Conservation (phyloP, 371 early-diverging fungal species). For the Encephalitozoon intestinalis region DNA sequence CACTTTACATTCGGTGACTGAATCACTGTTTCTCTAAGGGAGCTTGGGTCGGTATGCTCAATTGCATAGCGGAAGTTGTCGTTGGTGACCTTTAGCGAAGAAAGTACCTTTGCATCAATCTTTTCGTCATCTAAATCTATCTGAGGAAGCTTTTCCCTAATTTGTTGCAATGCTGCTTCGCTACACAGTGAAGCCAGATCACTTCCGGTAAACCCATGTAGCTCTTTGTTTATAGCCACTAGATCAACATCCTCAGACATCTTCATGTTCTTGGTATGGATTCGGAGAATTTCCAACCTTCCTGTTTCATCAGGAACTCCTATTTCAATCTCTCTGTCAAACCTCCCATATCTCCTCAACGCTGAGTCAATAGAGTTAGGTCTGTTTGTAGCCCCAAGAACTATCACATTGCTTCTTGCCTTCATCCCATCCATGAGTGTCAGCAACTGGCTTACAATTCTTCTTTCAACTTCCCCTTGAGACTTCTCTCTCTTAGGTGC, state of each 20-base stretch:
- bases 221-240: conserved; percentile 89
- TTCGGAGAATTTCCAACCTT: conserved; percentile 90
- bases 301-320: conserved; percentile 97
- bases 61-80: conserved; percentile 92
- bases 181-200: conserved; percentile 97
- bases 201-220: conserved; percentile 95
- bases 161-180: conserved; percentile 99
- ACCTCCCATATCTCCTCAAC: conserved; percentile 86
- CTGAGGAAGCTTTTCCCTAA: conserved; percentile 83
- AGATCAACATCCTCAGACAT: conserved; percentile 83
- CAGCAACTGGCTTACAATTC: conserved; percentile 93
- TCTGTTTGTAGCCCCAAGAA: conserved; percentile 95
- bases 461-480: conserved; percentile 95
- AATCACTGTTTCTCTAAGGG: conserved; percentile 95
- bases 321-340: conserved; percentile 97
- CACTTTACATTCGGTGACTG: conserved; percentile 95
- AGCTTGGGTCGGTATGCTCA: conserved; percentile 90
- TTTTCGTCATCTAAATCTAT: conserved; percentile 97
- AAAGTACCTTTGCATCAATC: conserved; percentile 89
- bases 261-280: conserved; percentile 98
- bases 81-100: conserved; percentile 92
- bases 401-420: conserved; percentile 84
- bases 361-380: conserved; percentile 93
- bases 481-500: conserved; percentile 99
- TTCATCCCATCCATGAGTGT: conserved; percentile 99